A percentile compares a stretch with the other conserved stretches of the same genome.
phyloP scores from a whole-genome alignment of 495 filamentous ascomycete genomes.

The Penicillium lividum region DNA sequence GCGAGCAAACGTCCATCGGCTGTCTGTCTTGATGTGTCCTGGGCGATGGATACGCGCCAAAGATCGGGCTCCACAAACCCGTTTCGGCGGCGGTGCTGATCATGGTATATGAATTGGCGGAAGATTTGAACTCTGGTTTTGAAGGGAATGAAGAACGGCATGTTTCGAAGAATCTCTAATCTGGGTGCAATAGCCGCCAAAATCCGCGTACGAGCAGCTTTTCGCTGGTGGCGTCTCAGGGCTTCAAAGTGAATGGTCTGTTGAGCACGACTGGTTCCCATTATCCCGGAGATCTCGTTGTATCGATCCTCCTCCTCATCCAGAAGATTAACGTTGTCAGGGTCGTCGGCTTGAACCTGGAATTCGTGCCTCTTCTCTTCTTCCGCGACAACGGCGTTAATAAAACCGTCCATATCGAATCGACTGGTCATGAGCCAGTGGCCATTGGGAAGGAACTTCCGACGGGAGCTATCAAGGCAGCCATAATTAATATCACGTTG shows the following conservation, averaged over 20 bases:
- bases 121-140: constrained; percentile 91
- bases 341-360: constrained; percentile 57
- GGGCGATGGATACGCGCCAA: constrained; percentile 68
- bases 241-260: constrained; percentile 53
- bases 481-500: not conserved
- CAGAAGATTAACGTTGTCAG: constrained; percentile 38
- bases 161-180: constrained; percentile 87
- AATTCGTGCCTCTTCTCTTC: constrained; percentile 77
- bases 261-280: constrained; percentile 55
- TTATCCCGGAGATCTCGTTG: constrained; percentile 34
- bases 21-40: constrained; percentile 39
- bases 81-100: constrained; percentile 74
- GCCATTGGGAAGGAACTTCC: constrained; percentile 74
- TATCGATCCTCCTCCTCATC: constrained; percentile 28
- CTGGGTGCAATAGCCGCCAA: constrained; percentile 77
- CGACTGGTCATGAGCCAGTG: constrained; percentile 95
- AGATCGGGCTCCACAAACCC: constrained; percentile 76
- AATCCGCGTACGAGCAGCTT: constrained; percentile 63
- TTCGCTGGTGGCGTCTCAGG: constrained; percentile 61
- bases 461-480: constrained; percentile 58
- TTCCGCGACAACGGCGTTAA: constrained; percentile 81
- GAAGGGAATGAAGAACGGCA: constrained; percentile 98
- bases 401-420: constrained; percentile 91
- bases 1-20: constrained; percentile 32
- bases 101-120: constrained; percentile 81